phyloP scores from a whole-genome alignment of 148 eudicot species.

The Heliamphora exappendiculata region DNA sequence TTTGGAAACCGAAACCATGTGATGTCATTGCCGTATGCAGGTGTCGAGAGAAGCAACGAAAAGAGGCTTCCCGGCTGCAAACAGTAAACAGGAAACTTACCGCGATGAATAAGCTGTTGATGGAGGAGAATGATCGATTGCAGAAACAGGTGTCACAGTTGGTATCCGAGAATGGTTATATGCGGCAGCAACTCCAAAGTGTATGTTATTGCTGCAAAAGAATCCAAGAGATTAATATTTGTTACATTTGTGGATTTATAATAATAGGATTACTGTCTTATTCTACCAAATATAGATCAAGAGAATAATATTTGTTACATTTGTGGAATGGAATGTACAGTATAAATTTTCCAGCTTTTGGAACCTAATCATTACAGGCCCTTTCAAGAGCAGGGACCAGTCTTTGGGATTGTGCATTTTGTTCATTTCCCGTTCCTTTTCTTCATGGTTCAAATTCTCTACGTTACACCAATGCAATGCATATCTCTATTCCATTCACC shows the following conservation, averaged over 20 bases:
- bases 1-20: neutral
- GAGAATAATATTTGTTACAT: no score
- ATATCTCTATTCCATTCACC: no score
- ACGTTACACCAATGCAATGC: no score
- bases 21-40: conserved; percentile 22
- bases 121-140: conserved; percentile 97
- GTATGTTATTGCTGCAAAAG: conserved; percentile 45
- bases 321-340: neutral
- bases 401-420: neutral
- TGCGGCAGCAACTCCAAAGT: conserved; percentile 86
- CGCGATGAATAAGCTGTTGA: conserved; percentile 90
- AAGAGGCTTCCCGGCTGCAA: conserved; percentile 73
- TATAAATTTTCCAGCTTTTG: neutral
- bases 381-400: neutral
- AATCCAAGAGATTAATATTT: neutral
- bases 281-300: no score
- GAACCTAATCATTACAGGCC: neutral
- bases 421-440: neutral
- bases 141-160: conserved; percentile 95
- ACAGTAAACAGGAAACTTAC: conserved; percentile 75
- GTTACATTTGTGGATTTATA: no score
- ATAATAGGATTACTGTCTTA: no score
- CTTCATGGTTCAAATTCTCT: no score
- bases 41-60: conserved; percentile 94
- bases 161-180: conserved; percentile 85